Percentiles rank a stretch among this genome's conserved stretches.
Evolutionary conservation across 2,329 filamentous ascomycete species (phyloP).

Genomic region (Xylaria sp.): DNA sequence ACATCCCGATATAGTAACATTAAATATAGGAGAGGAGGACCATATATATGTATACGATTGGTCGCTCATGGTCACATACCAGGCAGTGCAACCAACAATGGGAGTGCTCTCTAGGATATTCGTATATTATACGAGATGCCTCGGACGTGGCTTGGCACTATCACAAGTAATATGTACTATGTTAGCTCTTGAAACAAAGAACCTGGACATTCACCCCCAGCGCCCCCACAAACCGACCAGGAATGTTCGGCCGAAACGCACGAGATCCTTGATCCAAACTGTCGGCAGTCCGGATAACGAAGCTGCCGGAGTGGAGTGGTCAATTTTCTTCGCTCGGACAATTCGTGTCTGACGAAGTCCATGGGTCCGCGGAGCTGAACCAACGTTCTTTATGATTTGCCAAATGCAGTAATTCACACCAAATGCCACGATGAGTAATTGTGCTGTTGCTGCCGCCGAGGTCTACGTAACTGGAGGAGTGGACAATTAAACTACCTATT

Average conservation of each 20-base stretch:
- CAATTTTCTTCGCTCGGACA: not conserved
- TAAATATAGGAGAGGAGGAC: not conserved
- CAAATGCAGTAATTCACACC: constrained; percentile 18
- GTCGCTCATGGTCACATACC: not conserved
- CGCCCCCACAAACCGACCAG: not conserved
- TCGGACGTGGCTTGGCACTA: not conserved
- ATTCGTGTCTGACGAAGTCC: not conserved
- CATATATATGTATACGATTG: not conserved
- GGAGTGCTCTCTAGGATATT: not conserved
- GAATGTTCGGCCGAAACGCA: constrained; percentile 3
- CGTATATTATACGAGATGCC: not conserved
- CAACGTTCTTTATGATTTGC: constrained; percentile 32
- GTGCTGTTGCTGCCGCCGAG: not conserved
- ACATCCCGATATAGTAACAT: constrained; percentile 8
- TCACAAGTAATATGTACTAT: not conserved
- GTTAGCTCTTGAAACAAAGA: not conserved
- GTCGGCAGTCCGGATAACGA: constrained; percentile 12
- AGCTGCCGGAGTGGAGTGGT: constrained; percentile 22
- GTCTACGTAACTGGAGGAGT: not conserved
- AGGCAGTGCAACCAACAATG: not conserved
- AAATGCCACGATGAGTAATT: not conserved
- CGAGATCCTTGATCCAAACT: not conserved
- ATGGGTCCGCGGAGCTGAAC: constrained; percentile 10
- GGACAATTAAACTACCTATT: not conserved
- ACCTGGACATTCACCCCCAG: not conserved